Conservation (phyloP, 1,139 yeast species). For the Debaryomycetaceae sp. region DNA sequence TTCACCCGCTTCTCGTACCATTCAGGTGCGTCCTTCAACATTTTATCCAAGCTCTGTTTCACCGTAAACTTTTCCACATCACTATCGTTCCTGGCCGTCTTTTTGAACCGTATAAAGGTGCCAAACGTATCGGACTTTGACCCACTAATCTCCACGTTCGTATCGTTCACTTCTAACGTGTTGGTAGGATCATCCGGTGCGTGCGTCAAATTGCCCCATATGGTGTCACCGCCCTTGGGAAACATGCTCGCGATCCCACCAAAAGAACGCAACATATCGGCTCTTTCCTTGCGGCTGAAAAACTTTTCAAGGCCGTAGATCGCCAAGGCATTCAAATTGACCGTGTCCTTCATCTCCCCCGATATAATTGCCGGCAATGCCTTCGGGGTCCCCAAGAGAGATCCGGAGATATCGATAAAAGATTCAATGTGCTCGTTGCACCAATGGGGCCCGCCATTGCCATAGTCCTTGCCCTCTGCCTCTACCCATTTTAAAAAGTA, state of each 20-base stretch:
- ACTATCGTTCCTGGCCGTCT: constrained; percentile 11
- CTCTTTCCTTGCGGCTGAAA: constrained; percentile 80
- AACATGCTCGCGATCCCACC: constrained; percentile 94
- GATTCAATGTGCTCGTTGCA: constrained; percentile 75
- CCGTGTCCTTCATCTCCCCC: constrained; percentile 97
- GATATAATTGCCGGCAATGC: constrained; percentile 83
- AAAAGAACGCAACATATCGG: constrained; percentile 74
- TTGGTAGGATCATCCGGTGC: constrained; percentile 55
- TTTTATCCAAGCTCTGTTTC: constrained; percentile 51
- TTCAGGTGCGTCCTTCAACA: constrained; percentile 54
- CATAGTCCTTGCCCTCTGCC: constrained; percentile 66
- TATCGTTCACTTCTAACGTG: constrained; percentile 14
- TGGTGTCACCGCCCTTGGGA: constrained; percentile 84
- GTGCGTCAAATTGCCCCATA: constrained; percentile 66
- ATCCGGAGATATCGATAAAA: constrained; percentile 78
- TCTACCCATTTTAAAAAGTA: constrained; percentile 95
- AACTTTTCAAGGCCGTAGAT: constrained; percentile 91
- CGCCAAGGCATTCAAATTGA: constrained; percentile 84
- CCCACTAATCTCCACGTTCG: constrained; percentile 16
- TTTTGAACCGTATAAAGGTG: constrained; percentile 58
- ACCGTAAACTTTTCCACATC: constrained; percentile 35
- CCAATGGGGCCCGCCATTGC: constrained; percentile 86
- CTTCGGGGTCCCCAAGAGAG: constrained; percentile 86
- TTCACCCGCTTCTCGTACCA: constrained; percentile 62
- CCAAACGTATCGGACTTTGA: constrained; percentile 50